phyloP scores from a whole-genome alignment of 1,139 yeast species.

The Taphrina sp. region DNA sequence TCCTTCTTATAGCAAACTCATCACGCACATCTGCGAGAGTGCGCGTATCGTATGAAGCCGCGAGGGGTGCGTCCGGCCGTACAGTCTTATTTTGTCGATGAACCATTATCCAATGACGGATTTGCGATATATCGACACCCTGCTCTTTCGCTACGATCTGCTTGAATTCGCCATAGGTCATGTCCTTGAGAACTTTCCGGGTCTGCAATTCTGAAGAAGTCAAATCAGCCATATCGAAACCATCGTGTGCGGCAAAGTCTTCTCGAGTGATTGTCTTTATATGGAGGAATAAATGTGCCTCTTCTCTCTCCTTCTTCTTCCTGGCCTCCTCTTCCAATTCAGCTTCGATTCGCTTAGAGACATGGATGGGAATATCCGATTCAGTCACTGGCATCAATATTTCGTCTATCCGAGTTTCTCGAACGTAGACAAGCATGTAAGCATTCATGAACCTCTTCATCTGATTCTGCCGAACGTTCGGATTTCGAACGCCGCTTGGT shows the following conservation, averaged over 20 bases:
- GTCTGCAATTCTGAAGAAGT: conserved; percentile 40
- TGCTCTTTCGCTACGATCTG: conserved; percentile 53
- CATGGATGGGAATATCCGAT: conserved; percentile 64
- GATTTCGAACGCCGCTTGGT: conserved; percentile 51
- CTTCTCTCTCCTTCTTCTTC: conserved; percentile 67
- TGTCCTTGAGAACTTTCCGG: conserved; percentile 59
- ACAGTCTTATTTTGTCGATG: conserved; percentile 73
- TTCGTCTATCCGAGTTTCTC: conserved; percentile 59
- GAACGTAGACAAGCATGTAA: conserved; percentile 90
- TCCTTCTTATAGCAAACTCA: conserved; percentile 17
- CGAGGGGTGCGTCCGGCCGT: conserved; percentile 58
- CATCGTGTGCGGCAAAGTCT: conserved; percentile 61
- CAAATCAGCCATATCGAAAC: conserved; percentile 64
- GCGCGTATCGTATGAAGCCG: conserved; percentile 39
- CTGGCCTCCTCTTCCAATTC: conserved; percentile 60
- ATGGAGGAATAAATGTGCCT: conserved; percentile 69
- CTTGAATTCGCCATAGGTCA: conserved; percentile 54
- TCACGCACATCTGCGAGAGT: conserved; percentile 30
- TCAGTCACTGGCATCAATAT: conserved; percentile 62
- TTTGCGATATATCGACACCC: conserved; percentile 47
- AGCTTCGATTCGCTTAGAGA: conserved; percentile 61
- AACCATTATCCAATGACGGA: conserved; percentile 64
- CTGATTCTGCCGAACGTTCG: conserved; percentile 34
- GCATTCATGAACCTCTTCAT: conserved; percentile 83
- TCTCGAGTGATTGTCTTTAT: conserved; percentile 56